Conservation (phyloP, 371 early-diverging fungal genomes). For the Homolaphlyctis polyrhiza region DNA sequence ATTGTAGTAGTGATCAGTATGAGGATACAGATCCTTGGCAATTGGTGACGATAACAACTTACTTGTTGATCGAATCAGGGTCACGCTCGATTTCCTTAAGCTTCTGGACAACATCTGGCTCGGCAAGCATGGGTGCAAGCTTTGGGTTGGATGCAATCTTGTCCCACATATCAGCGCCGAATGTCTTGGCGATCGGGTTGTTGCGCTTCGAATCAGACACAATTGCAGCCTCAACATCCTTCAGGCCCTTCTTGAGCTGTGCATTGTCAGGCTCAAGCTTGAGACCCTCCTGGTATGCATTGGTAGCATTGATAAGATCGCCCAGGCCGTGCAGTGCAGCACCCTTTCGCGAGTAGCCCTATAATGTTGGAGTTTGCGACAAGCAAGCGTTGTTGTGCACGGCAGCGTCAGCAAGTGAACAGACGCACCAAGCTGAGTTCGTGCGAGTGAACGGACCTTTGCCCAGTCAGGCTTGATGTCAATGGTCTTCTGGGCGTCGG, state of each 20-base stretch:
- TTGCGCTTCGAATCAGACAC: not conserved
- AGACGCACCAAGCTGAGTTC: not conserved
- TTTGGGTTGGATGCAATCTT: constrained; percentile 79
- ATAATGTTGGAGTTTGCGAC: not conserved
- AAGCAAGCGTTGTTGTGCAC: too few relatives aligned
- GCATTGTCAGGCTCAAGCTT: constrained; percentile 71
- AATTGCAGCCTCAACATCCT: constrained; percentile 51
- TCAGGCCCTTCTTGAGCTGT: constrained; percentile 60
- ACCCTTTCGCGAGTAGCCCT: constrained; percentile 81
- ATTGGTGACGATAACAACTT: not conserved
- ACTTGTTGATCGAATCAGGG: constrained; percentile 29
- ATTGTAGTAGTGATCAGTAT: not conserved
- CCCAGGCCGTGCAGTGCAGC: constrained; percentile 74
- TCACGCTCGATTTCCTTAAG: constrained; percentile 48
- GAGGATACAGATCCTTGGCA: too few relatives aligned
- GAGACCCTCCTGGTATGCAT: constrained; percentile 70
- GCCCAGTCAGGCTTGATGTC: constrained; percentile 76
- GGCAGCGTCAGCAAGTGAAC: too few relatives aligned
- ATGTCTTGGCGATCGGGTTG: constrained; percentile 33
- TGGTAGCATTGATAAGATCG: constrained; percentile 58
- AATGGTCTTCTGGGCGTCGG: constrained; percentile 78
- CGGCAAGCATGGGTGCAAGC: constrained; percentile 56
- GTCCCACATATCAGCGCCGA: constrained; percentile 62
- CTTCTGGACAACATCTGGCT: constrained; percentile 67
- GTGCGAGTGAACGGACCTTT: constrained; percentile 43